These are phyloP conservation scores for Takakia lepidozioides DNA, from an alignment of 225 moss, liverwort and hornwort species.

Conservation along the genomic window DNA sequence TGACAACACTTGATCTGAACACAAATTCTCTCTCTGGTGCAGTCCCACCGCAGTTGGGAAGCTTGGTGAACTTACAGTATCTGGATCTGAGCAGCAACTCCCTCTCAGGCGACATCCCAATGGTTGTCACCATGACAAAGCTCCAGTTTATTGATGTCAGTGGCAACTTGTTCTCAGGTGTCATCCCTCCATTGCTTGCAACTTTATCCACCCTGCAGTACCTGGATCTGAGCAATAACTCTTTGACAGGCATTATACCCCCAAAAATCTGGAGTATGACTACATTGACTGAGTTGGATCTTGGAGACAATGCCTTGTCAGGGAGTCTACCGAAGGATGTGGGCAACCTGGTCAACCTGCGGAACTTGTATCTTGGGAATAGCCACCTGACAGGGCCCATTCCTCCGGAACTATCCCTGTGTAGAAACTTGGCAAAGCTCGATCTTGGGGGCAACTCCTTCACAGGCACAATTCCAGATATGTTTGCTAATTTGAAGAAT, in stretches of 20 bases:
- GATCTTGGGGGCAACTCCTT: conserved; percentile 55
- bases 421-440: conserved; percentile 39
- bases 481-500: conserved; percentile 41
- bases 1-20: conserved; percentile 37
- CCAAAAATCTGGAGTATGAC: conserved; percentile 37
- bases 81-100: conserved; percentile 34
- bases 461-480: conserved; percentile 54
- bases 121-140: conserved; percentile 10
- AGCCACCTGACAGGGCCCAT: conserved; percentile 40
- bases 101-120: conserved; percentile 34
- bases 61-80: conserved; percentile 23
- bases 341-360: conserved; percentile 40
- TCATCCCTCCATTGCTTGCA: conserved; percentile 48
- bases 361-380: conserved; percentile 35
- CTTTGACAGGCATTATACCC: conserved; percentile 49
- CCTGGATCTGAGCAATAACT: conserved; percentile 58
- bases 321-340: conserved; percentile 56
- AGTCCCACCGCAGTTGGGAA: conserved; percentile 35
- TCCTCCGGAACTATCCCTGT: conserved; percentile 43
- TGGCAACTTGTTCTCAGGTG: conserved; percentile 28
- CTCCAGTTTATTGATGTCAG: conserved; percentile 19
- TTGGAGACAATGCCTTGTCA: conserved; percentile 37
- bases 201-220: conserved; percentile 23
- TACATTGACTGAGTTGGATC: conserved; percentile 41
- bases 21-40: conserved; percentile 37